Evolutionary conservation across 2,329 filamentous ascomycete genomes (phyloP), one percentile per base, ranked within the genome.

Genomic region (Xylariaceae sp.): DNA sequence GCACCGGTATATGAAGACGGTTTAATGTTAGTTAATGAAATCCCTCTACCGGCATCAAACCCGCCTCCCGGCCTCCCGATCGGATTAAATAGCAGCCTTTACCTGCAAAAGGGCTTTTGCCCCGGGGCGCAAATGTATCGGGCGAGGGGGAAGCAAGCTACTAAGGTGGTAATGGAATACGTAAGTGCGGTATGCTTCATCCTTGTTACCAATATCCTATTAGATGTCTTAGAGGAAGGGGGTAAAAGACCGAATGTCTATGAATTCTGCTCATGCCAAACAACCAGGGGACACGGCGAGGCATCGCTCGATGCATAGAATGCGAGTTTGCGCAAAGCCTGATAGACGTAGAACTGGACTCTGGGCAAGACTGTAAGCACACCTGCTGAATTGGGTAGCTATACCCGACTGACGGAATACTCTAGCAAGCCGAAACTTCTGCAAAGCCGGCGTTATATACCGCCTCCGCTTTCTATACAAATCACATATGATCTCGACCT

Each of bases 401-500:
- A 4, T 20, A 26, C n/a, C 44, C 23, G 1, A 40, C 20, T 49
- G 10, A 44, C 14, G n/a, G 18, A 29, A 29, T 20, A 7, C 37
- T n/a, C 12, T 50, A 76, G 73, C 71, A 20, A 67, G 70, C 45
- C 72, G 69, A 4, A 74, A 72, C 9, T 71, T 71, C 23, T 59
- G 59, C 21, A 71, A 70, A 20, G 64, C 62, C 4, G 74, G 73
- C 2, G 65, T 75, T 3, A 64, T 68, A 1, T 78, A 75, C 61
- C 75, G 76, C 4, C 66, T 75, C 14, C 72, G 76, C 0, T 70
- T 79, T 21, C 68, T 78, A 10, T 76, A 74, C 65, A 79, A 79
- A 51, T 77, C 73, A 14, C 76, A 79, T 51, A 56, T 78, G 2
- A 52, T 66, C n/a, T 69, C 67, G 12, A 63, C 57, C 4, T 64